These are phyloP conservation scores for Lindgomyces ingoldianus DNA, from an alignment of 495 filamentous ascomycete species.

Conservation along the genomic window DNA sequence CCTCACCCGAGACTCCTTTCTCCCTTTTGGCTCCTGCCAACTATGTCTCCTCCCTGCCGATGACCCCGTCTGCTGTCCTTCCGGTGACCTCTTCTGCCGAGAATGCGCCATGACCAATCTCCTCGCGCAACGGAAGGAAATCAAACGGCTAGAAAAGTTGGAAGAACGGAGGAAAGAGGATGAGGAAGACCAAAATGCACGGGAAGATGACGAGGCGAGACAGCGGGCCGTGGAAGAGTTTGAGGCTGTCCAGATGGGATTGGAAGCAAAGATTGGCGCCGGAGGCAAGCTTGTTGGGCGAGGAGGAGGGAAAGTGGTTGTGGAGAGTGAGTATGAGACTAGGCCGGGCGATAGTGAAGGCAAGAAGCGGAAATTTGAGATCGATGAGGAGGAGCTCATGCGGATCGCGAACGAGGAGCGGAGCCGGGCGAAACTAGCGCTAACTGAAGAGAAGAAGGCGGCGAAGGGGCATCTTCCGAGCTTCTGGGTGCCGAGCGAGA, in stretches of 20 bases:
- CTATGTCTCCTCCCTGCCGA: slow-evolving; percentile 84
- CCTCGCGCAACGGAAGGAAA: slow-evolving; percentile 87
- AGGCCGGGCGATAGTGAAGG: slow-evolving; percentile 48
- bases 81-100: slow-evolving; percentile 93
- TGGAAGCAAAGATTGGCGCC: slow-evolving; percentile 57
- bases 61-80: slow-evolving; percentile 72
- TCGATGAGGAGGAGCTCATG: slow-evolving; percentile 78
- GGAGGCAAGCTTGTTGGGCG: slow-evolving; percentile 46
- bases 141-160: slow-evolving; percentile 75
- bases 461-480: slow-evolving; percentile 68
- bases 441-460: slow-evolving; percentile 74
- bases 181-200: slow-evolving; percentile 54
- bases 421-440: slow-evolving; percentile 63
- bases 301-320: slow-evolving; percentile 48
- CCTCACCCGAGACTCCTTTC: slow-evolving; percentile 87
- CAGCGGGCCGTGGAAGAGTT: slow-evolving; percentile 47
- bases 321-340: slow-evolving; percentile 42
- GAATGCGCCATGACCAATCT: slow-evolving; percentile 93
- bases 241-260: slow-evolving; percentile 61
- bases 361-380: slow-evolving; percentile 75
- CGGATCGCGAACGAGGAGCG: slow-evolving; percentile 69
- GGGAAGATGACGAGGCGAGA: slow-evolving; percentile 60
- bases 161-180: slow-evolving; percentile 60
- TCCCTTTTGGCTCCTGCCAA: slow-evolving; percentile 86
- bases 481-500: slow-evolving; percentile 91